Conservation (phyloP, 2,329 filamentous ascomycete species). For the Purpureocillium takamizusanense region DNA sequence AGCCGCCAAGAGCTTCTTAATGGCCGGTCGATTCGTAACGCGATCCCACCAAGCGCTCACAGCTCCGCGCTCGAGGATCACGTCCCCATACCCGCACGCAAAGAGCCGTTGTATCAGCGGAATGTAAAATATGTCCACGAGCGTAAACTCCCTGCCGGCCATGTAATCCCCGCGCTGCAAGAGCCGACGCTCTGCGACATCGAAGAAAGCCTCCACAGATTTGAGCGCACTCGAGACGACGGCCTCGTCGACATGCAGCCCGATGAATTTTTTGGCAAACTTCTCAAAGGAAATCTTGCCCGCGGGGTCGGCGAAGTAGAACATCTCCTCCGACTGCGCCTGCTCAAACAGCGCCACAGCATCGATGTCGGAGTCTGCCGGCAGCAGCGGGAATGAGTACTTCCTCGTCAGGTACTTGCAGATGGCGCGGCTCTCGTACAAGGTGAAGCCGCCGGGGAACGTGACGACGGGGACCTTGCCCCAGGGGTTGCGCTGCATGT, state of each 20-base stretch:
- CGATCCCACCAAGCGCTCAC: conserved; percentile 34
- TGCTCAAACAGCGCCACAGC: conserved; percentile 33
- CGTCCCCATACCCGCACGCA: conserved; percentile 26
- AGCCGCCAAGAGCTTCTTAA: conserved; percentile 22
- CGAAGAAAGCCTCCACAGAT: conserved; percentile 31
- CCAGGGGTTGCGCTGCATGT: conserved; percentile 30
- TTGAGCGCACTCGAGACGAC: conserved; percentile 26
- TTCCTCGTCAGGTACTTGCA: conserved; percentile 35
- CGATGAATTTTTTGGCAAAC: conserved; percentile 33
- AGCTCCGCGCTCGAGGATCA: conserved; percentile 23
- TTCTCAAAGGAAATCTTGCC: conserved; percentile 35
- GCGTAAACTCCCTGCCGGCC: conserved; percentile 32
- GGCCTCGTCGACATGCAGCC: conserved; percentile 29
- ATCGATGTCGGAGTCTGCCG: conserved; percentile 25
- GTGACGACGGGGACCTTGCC: conserved; percentile 30
- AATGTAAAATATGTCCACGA: conserved; percentile 38
- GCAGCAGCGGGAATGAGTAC: conserved; percentile 35
- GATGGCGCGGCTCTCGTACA: conserved; percentile 38
- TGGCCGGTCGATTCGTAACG: conserved; percentile 24
- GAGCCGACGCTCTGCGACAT: conserved; percentile 29
- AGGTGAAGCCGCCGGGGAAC: conserved; percentile 29
- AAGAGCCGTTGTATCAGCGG: conserved; percentile 33
- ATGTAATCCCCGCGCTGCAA: conserved; percentile 31
- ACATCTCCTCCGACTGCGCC: conserved; percentile 28
- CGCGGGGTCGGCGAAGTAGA: conserved; percentile 34